Evolutionary conservation across 805 yeast genomes (phyloP).

Genomic region (Metschnikowia orientalis): DNA sequence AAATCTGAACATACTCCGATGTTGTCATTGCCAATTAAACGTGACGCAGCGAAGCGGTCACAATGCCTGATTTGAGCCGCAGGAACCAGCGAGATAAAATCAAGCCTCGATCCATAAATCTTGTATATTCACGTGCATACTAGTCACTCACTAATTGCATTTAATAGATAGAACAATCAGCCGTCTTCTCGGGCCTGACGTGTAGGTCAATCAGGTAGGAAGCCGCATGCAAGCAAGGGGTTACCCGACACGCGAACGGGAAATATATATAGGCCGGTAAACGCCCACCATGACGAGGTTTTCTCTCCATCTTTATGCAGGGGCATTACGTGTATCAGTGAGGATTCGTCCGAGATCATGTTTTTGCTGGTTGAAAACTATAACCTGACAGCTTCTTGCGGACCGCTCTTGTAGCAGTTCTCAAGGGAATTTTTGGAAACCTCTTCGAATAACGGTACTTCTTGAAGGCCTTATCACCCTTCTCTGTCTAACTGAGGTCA

Average conservation of each 20-base stretch:
- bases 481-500: conserved; percentile 27
- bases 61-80: too few relatives aligned
- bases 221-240: neutral
- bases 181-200: too few relatives aligned
- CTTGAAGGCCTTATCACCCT: conserved; percentile 28
- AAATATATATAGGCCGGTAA: conserved; percentile 8
- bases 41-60: too few relatives aligned
- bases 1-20: too few relatives aligned
- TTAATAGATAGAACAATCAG: too few relatives aligned
- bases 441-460: conserved; percentile 22
- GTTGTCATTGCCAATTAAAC: too few relatives aligned
- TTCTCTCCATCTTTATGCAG: conserved; percentile 90
- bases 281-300: conserved; percentile 16
- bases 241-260: conserved; percentile 13
- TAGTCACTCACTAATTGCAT: too few relatives aligned
- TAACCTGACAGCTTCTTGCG: conserved; percentile 84
- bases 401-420: conserved; percentile 40
- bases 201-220: too few relatives aligned
- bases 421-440: conserved; percentile 75
- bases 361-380: conserved; percentile 99
- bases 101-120: too few relatives aligned
- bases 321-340: conserved; percentile 99
- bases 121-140: too few relatives aligned
- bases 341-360: conserved; percentile 99
- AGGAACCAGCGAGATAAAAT: too few relatives aligned